A percentile compares a stretch with the other conserved stretches of the same genome.
Conservation (phyloP, 768 basidiomycete genomes). For the Hortiboletus flavorubellus region DNA sequence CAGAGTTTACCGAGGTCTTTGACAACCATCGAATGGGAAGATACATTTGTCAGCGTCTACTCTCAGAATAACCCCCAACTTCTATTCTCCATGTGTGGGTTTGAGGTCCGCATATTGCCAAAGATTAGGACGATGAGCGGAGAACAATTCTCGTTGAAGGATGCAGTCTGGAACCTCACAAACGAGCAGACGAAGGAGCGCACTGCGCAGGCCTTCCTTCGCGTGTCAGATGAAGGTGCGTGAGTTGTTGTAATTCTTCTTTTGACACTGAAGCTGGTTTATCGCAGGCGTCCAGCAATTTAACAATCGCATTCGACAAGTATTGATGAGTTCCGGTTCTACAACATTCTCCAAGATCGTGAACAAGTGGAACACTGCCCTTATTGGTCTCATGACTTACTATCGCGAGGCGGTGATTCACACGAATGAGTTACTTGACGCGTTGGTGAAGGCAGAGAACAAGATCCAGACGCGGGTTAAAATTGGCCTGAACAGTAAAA, state of each 20-base stretch:
- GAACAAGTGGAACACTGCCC: slow-evolving; percentile 95
- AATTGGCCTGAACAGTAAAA: slow-evolving; percentile 98
- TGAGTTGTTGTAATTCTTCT: neutral
- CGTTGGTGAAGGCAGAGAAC: slow-evolving; percentile 98
- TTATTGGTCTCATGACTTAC: slow-evolving; percentile 97
- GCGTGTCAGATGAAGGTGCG: slow-evolving; percentile 91
- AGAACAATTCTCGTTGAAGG: slow-evolving; percentile 95
- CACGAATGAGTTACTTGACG: slow-evolving; percentile 93
- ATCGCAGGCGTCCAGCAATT: slow-evolving; percentile 83
- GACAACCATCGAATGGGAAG: slow-evolving; percentile 99
- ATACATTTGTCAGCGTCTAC: slow-evolving; percentile 95
- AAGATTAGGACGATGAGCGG: slow-evolving; percentile 94
- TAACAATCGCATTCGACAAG: slow-evolving; percentile 95
- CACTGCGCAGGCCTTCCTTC: slow-evolving; percentile 95
- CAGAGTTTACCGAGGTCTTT: slow-evolving; percentile 92
- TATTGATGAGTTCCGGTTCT: slow-evolving; percentile 97
- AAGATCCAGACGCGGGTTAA: slow-evolving; percentile 99
- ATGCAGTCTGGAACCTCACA: slow-evolving; percentile 94
- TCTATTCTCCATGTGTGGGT: slow-evolving; percentile 98
- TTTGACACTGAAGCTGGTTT: neutral
- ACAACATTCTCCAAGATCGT: slow-evolving; percentile 99
- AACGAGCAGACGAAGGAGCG: slow-evolving; percentile 98
- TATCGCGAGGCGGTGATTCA: slow-evolving; percentile 98
- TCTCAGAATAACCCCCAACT: slow-evolving; percentile 97
- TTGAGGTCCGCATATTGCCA: slow-evolving; percentile 95